Base-by-base conservation (phyloP, 805 yeast genomes). In the Candida schatavii region DNA sequence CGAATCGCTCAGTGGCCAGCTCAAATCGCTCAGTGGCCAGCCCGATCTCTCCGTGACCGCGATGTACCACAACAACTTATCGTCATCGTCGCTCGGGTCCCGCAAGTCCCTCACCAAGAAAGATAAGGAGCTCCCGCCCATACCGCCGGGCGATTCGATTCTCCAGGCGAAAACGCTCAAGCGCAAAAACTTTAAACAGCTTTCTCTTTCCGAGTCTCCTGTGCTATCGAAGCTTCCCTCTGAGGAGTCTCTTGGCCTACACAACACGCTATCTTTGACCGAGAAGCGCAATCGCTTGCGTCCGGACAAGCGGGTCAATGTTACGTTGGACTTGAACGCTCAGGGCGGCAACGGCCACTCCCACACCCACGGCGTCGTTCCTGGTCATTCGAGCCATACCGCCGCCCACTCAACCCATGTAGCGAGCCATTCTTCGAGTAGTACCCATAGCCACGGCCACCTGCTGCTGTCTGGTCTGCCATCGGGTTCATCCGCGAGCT, bases 121-220 rank as follows among this genome's bases (percentile, higher is more conserved):
- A 39, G 70, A 63, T 28, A 68, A 68, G 43, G 58, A 63, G 10
- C 53, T 68, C 29, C 74, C 74, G 18, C 71, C 72, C 14, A 58
- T 66, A 13, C 74, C 74, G 9, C 47, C 46, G n/a, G 53, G 49
- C 30, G 57, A 47, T n/a, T 45, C 43, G 38, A 51, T 68, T 19
- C 52, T 69, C 32, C 52, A 57, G 39, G 55, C 65, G 28, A 70
- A 68, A 43, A 54, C 72, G 19, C 53, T 70, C 29, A 62, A 58
- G 35, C 56, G 75, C 22, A 70, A 70, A 47, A 70, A 69, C 47
- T 56, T 65, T 51, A 70, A 68, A 44, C 58, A 68, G 40, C 51
- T 69, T 19, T 62, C 66, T 19, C 46, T 64, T 20, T 45, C 59
- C 6, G 17, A n/a, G 4, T n/a, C 10, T 11, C 17, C 19, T 14